Evolutionary conservation across 2,329 filamentous ascomycete species (phyloP).

Genomic region (Scorias spongiosa): DNA sequence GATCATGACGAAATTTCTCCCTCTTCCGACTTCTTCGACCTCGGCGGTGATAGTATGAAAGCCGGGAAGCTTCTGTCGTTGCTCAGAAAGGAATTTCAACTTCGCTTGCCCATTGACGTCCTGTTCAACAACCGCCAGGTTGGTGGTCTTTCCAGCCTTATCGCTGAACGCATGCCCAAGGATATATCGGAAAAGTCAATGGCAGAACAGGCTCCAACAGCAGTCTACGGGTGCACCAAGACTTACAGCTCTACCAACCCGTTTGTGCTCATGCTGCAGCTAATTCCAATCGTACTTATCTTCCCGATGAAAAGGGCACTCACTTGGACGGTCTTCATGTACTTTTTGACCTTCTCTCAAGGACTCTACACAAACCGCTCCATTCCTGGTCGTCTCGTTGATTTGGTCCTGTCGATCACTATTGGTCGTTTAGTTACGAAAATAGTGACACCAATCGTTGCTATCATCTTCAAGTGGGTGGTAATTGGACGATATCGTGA

Average conservation of each 20-base stretch:
- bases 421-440: conserved; percentile 27
- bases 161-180: conserved; percentile 19
- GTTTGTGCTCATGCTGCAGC: conserved; percentile 34
- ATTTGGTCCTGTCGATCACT: conserved; percentile 31
- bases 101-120: conserved; percentile 35
- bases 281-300: conserved; percentile 34
- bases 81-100: conserved; percentile 34
- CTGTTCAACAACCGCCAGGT: conserved; percentile 37
- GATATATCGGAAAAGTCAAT: conserved; percentile 2
- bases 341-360: conserved; percentile 28
- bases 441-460: conserved; percentile 29
- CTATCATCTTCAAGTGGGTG: conserved; percentile 39
- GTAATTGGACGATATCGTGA: conserved; percentile 38
- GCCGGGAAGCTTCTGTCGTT: conserved; percentile 38
- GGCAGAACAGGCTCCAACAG: conserved; percentile 9
- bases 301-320: conserved; percentile 37
- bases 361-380: conserved; percentile 25
- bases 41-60: conserved; percentile 40
- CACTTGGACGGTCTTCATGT: conserved; percentile 39
- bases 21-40: conserved; percentile 35
- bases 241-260: conserved; percentile 36
- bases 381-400: conserved; percentile 33
- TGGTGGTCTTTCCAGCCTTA: conserved; percentile 21
- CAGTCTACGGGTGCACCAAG: conserved; percentile 19
- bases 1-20: conserved; percentile 24